Conservation (phyloP, 164 flowering plant species). For the Malania oleifera region DNA sequence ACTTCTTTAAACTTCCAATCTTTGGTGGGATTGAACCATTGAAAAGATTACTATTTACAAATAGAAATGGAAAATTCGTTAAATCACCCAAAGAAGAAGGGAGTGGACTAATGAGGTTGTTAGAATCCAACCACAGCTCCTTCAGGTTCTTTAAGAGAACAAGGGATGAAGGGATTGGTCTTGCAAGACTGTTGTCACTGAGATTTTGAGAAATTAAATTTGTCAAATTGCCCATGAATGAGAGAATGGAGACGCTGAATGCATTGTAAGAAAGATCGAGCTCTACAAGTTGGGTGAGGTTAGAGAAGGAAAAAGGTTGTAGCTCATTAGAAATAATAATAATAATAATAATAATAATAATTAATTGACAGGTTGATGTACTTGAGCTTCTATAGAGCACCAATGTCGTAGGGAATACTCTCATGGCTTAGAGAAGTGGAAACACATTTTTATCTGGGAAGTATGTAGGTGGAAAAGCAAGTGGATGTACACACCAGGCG, state of each 20-base stretch:
- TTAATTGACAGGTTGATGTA: not conserved
- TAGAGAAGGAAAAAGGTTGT: not conserved
- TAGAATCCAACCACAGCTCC: not conserved
- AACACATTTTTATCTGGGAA: too few species aligned
- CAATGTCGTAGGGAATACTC: not conserved
- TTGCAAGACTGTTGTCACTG: not conserved
- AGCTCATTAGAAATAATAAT: conserved; percentile 4
- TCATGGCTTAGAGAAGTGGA: too few species aligned
- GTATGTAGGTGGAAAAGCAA: too few species aligned
- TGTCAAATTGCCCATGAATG: not conserved
- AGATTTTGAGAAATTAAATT: not conserved
- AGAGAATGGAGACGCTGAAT: conserved; percentile 4
- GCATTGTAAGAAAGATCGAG: not conserved
- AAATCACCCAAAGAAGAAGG: conserved; percentile 1
- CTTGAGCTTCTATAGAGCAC: not conserved
- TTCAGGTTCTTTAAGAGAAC: not conserved
- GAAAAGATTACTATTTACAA: not conserved
- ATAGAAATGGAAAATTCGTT: not conserved
- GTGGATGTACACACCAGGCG: too few species aligned
- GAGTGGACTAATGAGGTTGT: conserved; percentile 9
- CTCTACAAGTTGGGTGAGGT: not conserved
- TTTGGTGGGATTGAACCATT: not conserved
- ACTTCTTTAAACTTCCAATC: not conserved
- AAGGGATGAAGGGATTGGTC: conserved; percentile 3
- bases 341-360: too few species aligned